Conservation (phyloP, 768 basidiomycete species). For the Rickenella mellea region DNA sequence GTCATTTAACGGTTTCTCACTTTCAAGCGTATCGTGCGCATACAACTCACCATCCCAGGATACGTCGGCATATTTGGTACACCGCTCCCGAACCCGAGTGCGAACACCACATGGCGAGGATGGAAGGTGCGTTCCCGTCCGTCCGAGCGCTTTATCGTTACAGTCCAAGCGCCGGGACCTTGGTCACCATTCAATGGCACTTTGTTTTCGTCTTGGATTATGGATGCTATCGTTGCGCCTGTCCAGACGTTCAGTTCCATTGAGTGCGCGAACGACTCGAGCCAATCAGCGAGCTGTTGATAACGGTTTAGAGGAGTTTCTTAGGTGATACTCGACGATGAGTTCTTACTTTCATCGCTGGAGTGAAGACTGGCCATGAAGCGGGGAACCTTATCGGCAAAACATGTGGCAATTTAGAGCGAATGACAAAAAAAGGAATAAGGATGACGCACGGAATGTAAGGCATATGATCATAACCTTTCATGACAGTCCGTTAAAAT, state of each 20-base stretch:
- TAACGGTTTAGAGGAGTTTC: too few species aligned
- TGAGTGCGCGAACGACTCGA: constrained; percentile 20
- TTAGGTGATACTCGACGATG: too few species aligned
- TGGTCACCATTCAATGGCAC: too few species aligned
- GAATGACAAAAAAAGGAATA: background rate
- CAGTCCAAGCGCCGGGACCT: constrained; percentile 40
- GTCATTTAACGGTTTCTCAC: background rate
- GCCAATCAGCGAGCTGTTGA: constrained; percentile 19
- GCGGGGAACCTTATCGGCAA: constrained; percentile 15
- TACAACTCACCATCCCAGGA: background rate
- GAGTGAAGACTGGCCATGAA: constrained; percentile 15
- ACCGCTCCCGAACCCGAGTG: constrained; percentile 22
- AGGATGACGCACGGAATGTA: constrained; percentile 9
- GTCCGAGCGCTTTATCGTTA: constrained; percentile 26
- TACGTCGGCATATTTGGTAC: constrained; percentile 19
- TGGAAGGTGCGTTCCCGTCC: constrained; percentile 25
- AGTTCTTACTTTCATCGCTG: constrained; percentile 14
- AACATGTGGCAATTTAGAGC: constrained; percentile 5
- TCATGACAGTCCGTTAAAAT: background rate
- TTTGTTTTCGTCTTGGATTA: constrained; percentile 13
- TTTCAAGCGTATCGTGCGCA: too few species aligned
- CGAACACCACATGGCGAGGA: constrained; percentile 19
- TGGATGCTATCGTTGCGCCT: background rate
- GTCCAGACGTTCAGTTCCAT: constrained; percentile 24
- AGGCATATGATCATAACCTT: constrained; percentile 20